Evolutionary conservation across 306 rosid species (phyloP).

Genomic region (Styphnolobium japonicum): DNA sequence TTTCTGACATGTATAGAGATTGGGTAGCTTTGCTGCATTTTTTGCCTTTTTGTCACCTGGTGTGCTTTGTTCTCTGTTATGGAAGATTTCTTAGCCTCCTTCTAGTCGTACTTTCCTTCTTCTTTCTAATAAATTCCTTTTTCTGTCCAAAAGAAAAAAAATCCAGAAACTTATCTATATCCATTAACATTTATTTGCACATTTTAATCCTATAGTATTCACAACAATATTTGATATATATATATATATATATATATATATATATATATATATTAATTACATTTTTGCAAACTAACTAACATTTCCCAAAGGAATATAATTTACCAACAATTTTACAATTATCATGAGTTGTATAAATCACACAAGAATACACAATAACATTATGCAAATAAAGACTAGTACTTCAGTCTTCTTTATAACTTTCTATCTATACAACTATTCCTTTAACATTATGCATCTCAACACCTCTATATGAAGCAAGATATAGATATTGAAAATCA

Average conservation of each 20-base stretch:
- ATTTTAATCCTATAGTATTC: neutral
- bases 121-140: neutral
- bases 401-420: neutral
- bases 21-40: no score
- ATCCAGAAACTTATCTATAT: neutral
- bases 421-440: neutral
- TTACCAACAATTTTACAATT: neutral
- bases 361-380: neutral
- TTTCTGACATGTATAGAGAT: no score
- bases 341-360: neutral
- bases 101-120: neutral
- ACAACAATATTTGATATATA: neutral
- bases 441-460: neutral
- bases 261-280: no score
- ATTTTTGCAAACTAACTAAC: neutral
- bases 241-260: no score
- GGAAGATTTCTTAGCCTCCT: no score
- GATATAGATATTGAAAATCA: slow-evolving; percentile 8
- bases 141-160: neutral
- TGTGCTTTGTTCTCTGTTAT: no score
- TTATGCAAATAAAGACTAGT: neutral
- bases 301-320: neutral
- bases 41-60: no score
- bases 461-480: neutral
- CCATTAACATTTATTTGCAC: neutral